Percentiles rank a stretch among this genome's conserved stretches.
Evolutionary conservation across 768 basidiomycete genomes (phyloP).

Genomic region (Termitomyces sp.): DNA sequence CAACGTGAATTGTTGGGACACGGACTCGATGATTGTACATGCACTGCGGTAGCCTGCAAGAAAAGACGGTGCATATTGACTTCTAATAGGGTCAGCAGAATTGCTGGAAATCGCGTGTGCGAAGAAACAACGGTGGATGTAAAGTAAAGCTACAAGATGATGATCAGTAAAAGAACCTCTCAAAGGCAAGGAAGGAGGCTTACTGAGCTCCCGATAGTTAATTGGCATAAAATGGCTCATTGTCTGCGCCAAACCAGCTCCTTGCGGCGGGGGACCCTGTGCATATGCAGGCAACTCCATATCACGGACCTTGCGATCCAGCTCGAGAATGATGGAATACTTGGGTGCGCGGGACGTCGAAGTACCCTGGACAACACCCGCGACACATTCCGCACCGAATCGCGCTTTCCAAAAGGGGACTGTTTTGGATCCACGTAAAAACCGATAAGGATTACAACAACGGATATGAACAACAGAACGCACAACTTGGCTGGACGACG

Average conservation of each 20-base stretch:
- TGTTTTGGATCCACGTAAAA: slow-evolving; percentile 13
- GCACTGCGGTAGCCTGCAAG: slow-evolving; percentile 64
- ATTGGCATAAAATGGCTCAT: slow-evolving; percentile 75
- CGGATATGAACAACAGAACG: slow-evolving; percentile 16
- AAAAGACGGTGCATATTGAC: slow-evolving; percentile 35
- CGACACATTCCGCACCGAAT: slow-evolving; percentile 32
- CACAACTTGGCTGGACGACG: slow-evolving; percentile 52
- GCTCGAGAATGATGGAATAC: slow-evolving; percentile 55
- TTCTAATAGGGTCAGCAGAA: slow-evolving; percentile 44
- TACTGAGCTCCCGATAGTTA: slow-evolving; percentile 68
- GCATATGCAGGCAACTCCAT: slow-evolving; percentile 64
- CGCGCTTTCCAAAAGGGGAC: slow-evolving; percentile 69
- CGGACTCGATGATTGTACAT: slow-evolving; percentile 46
- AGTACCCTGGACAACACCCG: slow-evolving; percentile 28
- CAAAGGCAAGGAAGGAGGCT: slow-evolving; percentile 13
- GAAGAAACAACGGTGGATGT: slow-evolving; percentile 74
- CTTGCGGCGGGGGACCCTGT: slow-evolving; percentile 40
- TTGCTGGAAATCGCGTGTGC: slow-evolving; percentile 64
- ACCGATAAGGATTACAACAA: background rate
- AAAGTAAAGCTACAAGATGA: slow-evolving; percentile 47
- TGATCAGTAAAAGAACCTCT: background rate
- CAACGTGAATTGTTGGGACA: slow-evolving; percentile 37
- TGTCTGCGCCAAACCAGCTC: slow-evolving; percentile 47
- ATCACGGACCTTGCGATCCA: slow-evolving; percentile 63
- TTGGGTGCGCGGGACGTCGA: slow-evolving; percentile 59